Conservation (phyloP, 2,329 filamentous ascomycete genomes). For the Scytalidium lignicola region DNA sequence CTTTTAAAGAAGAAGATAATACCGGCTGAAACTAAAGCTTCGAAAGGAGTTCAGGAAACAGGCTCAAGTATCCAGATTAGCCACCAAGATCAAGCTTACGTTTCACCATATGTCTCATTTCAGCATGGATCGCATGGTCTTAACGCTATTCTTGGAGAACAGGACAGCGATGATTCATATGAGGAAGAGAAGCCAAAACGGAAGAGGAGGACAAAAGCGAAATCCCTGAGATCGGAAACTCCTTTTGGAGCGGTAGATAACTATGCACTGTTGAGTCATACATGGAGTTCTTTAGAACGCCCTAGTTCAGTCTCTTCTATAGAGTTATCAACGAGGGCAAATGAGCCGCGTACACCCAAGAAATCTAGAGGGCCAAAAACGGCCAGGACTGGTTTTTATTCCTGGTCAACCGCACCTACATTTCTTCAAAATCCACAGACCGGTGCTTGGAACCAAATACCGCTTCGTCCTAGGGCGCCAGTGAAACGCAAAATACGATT, state of each 20-base stretch:
- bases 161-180: not conserved
- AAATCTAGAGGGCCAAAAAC: not conserved
- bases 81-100: not conserved
- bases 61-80: not conserved
- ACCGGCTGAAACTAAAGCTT: not conserved
- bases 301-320: not conserved
- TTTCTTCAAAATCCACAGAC: slow-evolving; percentile 19
- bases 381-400: not conserved
- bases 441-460: slow-evolving; percentile 21
- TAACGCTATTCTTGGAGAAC: not conserved
- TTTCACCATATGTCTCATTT: not conserved
- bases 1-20: not conserved
- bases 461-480: slow-evolving; percentile 1
- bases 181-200: slow-evolving; percentile 6
- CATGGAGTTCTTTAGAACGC: not conserved
- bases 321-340: not conserved
- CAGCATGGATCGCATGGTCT: not conserved
- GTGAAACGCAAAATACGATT: slow-evolving; percentile 6
- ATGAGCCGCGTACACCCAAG: not conserved
- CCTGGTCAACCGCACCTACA: slow-evolving; percentile 13
- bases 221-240: not conserved
- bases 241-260: not conserved
- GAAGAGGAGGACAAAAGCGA: not conserved
- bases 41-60: not conserved
- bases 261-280: not conserved